These are phyloP conservation scores for Collybia sordida DNA, from an alignment of 768 basidiomycete genomes.

Conservation along the genomic window DNA sequence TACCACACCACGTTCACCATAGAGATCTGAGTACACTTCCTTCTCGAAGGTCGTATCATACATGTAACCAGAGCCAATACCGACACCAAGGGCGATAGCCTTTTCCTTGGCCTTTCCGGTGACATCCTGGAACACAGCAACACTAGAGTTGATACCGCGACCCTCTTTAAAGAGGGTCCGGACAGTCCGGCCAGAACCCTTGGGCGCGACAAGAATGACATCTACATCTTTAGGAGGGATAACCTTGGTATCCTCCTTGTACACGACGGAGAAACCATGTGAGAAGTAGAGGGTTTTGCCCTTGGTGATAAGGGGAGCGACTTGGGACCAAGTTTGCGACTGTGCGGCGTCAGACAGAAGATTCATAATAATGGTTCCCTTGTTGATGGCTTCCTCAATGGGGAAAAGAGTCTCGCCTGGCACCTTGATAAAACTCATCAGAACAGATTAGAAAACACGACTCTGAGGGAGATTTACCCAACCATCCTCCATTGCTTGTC, in stretches of 20 bases:
- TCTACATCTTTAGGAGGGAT: slow-evolving; percentile 91
- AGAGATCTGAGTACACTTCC: slow-evolving; percentile 99
- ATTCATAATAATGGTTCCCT: slow-evolving; percentile 99
- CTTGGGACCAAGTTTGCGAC: slow-evolving; percentile 87
- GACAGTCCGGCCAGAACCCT: slow-evolving; percentile 98
- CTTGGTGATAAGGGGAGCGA: slow-evolving; percentile 96
- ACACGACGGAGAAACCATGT: slow-evolving; percentile 99
- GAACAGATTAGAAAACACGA: slow-evolving; percentile 1
- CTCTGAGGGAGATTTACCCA: slow-evolving; percentile 60
- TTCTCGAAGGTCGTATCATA: slow-evolving; percentile 99
- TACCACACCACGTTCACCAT: slow-evolving; percentile 99
- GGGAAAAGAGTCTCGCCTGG: slow-evolving; percentile 98
- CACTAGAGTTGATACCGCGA: slow-evolving; percentile 93
- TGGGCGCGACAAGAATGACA: slow-evolving; percentile 98
- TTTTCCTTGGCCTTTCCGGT: slow-evolving; percentile 98
- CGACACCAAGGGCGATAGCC: slow-evolving; percentile 93
- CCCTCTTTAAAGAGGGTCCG: slow-evolving; percentile 99
- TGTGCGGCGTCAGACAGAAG: slow-evolving; percentile 99
- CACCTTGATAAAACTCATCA: slow-evolving; percentile 45
- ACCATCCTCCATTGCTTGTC: slow-evolving; percentile 91
- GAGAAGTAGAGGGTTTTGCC: slow-evolving; percentile 99
- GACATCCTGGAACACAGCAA: slow-evolving; percentile 97
- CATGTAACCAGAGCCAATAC: slow-evolving; percentile 93
- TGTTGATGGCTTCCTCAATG: slow-evolving; percentile 95
- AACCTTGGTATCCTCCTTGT: slow-evolving; percentile 96